These are phyloP conservation scores for Paxillus ammoniavirescens DNA, from an alignment of 768 basidiomycete genomes.

Conservation along the genomic window DNA sequence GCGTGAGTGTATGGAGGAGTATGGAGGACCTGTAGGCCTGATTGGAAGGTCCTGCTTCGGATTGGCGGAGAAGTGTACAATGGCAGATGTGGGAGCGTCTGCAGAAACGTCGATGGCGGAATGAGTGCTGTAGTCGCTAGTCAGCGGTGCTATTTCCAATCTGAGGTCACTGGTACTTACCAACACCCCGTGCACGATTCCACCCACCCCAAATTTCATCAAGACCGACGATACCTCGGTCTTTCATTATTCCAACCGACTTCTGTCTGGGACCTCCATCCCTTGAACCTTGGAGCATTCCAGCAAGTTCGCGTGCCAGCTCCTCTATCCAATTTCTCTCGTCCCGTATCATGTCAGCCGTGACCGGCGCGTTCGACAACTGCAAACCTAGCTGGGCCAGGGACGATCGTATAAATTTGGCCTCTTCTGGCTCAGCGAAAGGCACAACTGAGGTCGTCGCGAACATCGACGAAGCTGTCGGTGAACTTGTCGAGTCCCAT, in stretches of 20 bases:
- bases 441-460: constrained; percentile 31
- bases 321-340: constrained; percentile 78
- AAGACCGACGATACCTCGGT: constrained; percentile 77
- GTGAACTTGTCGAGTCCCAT: constrained; percentile 19
- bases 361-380: constrained; percentile 76
- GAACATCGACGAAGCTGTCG: constrained; percentile 22
- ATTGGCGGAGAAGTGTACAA: constrained; percentile 67
- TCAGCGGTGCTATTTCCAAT: not conserved
- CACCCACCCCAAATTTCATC: constrained; percentile 96
- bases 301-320: constrained; percentile 78
- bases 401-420: constrained; percentile 84
- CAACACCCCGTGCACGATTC: constrained; percentile 91
- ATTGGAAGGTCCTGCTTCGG: constrained; percentile 60
- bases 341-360: constrained; percentile 83
- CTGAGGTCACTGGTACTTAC: constrained; percentile 37
- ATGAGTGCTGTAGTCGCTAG: constrained; percentile 64
- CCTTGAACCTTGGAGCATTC: constrained; percentile 55
- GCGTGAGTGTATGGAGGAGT: constrained; percentile 71
- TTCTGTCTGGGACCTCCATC: constrained; percentile 14
- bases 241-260: constrained; percentile 66
- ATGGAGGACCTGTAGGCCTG: constrained; percentile 80
- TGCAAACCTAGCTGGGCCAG: constrained; percentile 88
- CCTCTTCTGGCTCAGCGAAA: constrained; percentile 71
- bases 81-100: constrained; percentile 67
- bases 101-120: constrained; percentile 83